These are phyloP conservation scores for Arctium lappa DNA, from an alignment of 129 eudicot genomes.

Conservation along the genomic window DNA sequence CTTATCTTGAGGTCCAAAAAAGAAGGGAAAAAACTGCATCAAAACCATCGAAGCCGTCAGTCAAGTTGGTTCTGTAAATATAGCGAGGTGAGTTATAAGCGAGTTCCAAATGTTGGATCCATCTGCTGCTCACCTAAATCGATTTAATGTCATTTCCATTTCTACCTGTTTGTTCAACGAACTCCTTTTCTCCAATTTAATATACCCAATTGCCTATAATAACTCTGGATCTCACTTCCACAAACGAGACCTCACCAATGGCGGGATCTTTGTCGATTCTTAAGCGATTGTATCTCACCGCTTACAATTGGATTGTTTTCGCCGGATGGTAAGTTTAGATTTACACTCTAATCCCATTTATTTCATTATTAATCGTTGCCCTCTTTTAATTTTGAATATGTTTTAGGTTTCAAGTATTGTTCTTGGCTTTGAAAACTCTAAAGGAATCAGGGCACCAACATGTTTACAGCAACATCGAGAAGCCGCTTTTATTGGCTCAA, in stretches of 20 bases:
- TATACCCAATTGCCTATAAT: background rate
- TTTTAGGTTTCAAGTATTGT: constrained; percentile 73
- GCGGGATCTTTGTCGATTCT: constrained; percentile 46
- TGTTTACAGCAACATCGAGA: constrained; percentile 77
- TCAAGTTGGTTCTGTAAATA: background rate
- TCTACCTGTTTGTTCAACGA: constrained; percentile 11
- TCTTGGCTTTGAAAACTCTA: constrained; percentile 64
- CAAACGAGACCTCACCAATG: constrained; percentile 22
- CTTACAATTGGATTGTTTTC: constrained; percentile 82
- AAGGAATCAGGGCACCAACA: constrained; percentile 63
- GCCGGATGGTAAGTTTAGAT: constrained; percentile 59
- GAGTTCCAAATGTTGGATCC: constrained; percentile 10
- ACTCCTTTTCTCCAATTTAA: constrained; percentile 5
- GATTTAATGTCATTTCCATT: constrained; percentile 27
- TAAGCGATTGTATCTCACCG: constrained; percentile 54
- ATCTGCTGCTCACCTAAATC: constrained; percentile 51
- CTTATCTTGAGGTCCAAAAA: no score
- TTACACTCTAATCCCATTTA: background rate
- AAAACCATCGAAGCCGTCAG: background rate
- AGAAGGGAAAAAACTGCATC: background rate
- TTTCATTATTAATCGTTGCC: background rate
- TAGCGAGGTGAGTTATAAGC: background rate
- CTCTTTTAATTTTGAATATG: background rate
- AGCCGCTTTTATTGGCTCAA: constrained; percentile 82
- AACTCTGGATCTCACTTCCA: constrained; percentile 6